phyloP scores from a whole-genome alignment of 345 rosid species.

The Eucalyptus curtisii region DNA sequence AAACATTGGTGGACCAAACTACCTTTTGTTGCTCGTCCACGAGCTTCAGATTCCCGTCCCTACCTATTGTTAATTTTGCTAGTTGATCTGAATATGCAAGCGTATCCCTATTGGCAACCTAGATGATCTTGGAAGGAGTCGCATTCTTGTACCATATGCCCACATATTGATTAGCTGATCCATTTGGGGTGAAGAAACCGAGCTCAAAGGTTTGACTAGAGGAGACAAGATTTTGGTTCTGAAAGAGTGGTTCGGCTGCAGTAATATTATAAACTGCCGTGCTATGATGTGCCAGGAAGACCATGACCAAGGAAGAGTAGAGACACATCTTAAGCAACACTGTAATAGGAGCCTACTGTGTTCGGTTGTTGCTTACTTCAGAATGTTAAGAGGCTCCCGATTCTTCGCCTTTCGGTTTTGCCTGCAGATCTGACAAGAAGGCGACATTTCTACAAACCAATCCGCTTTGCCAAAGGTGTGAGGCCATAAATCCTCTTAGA shows the following conservation, averaged over 20 bases:
- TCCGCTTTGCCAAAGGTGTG: no score
- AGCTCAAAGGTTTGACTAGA: not conserved
- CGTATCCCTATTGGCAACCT: constrained; percentile 27
- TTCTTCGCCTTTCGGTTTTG: no score
- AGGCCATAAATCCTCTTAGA: no score
- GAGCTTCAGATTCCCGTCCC: constrained; percentile 6
- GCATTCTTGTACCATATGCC: not conserved
- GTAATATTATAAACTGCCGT: not conserved
- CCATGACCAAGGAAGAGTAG: not conserved
- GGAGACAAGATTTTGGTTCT: not conserved
- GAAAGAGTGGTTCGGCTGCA: not conserved
- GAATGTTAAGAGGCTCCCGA: no score
- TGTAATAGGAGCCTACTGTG: no score
- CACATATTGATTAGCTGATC: not conserved
- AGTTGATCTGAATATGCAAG: not conserved
- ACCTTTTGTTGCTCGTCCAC: not conserved
- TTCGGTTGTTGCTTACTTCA: no score
- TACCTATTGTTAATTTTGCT: not conserved
- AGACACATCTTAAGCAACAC: not conserved
- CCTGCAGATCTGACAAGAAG: no score
- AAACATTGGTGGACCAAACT: constrained; percentile 6
- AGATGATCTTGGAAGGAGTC: not conserved
- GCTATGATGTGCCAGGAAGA: not conserved
- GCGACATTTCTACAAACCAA: no score
- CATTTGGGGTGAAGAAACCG: not conserved